A percentile compares a stretch with the other conserved stretches of the same genome.
phyloP scores from a whole-genome alignment of 192 early-diverging fungal genomes.

The Mortierella hygrophila region DNA sequence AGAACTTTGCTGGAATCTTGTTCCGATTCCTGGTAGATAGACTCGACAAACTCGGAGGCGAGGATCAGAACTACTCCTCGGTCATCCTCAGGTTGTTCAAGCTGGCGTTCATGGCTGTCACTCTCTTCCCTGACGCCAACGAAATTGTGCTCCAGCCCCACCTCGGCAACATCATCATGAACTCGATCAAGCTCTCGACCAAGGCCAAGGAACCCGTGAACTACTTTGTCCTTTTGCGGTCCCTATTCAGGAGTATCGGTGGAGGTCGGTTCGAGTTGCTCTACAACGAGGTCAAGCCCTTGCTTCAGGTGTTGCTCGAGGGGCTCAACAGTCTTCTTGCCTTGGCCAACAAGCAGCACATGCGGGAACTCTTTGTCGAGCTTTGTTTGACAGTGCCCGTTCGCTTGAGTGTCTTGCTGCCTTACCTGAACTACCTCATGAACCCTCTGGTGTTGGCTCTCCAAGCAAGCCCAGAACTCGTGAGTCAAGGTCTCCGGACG shows the following conservation, averaged over 20 bases:
- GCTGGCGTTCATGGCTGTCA: constrained; percentile 93
- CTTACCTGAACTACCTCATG: constrained; percentile 95
- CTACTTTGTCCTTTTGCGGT: constrained; percentile 93
- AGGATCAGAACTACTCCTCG: constrained; percentile 70
- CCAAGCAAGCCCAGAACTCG: constrained; percentile 91
- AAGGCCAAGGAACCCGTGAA: constrained; percentile 90
- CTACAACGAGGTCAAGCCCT: constrained; percentile 95
- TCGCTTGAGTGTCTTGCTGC: constrained; percentile 91
- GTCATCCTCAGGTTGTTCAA: constrained; percentile 95
- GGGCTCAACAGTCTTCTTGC: constrained; percentile 88
- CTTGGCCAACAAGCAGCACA: constrained; percentile 81
- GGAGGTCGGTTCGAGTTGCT: constrained; percentile 96
- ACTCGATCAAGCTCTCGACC: constrained; percentile 85
- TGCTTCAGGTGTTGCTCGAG: constrained; percentile 93
- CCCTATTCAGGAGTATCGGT: constrained; percentile 95
- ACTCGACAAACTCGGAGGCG: constrained; percentile 80
- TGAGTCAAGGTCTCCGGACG: constrained; percentile 95
- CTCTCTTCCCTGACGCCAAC: constrained; percentile 90
- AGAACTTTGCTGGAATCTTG: constrained; percentile 83
- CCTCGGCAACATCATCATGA: constrained; percentile 88
- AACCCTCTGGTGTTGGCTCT: constrained; percentile 95
- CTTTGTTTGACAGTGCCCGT: constrained; percentile 98
- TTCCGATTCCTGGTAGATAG: constrained; percentile 84
- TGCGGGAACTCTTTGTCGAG: constrained; percentile 98
- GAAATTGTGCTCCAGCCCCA: constrained; percentile 95